A percentile compares a stretch with the other conserved stretches of the same genome.
Evolutionary conservation across 139 green algal species (phyloP).

Genomic region (Diplosphaera chodatii): DNA sequence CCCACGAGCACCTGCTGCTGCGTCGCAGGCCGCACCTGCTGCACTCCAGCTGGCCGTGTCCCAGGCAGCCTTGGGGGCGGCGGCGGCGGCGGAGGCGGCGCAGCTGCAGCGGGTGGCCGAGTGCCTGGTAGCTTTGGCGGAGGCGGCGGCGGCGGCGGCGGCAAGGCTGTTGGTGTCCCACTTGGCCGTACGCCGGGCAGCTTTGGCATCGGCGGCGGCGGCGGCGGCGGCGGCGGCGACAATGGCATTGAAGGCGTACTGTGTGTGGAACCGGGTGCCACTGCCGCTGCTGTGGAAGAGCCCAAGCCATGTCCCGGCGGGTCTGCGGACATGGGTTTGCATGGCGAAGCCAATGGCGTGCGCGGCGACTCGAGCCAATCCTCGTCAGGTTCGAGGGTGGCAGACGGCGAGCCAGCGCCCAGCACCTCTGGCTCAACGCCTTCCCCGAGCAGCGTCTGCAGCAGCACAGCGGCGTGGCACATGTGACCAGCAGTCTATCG

Average conservation of each 20-base stretch:
- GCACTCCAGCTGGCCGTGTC: neutral
- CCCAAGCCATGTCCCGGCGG: too few species aligned
- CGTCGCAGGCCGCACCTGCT: too few species aligned
- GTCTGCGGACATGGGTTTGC: too few species aligned
- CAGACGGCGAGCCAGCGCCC: neutral
- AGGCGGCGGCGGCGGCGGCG: constrained; percentile 9
- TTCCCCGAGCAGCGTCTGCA: constrained; percentile 19
- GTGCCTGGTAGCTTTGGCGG: neutral
- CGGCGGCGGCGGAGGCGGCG: neutral
- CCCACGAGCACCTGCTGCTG: too few species aligned
- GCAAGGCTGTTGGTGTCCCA: neutral
- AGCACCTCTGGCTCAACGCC: neutral
- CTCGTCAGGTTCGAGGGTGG: neutral
- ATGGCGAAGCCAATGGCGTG: neutral
- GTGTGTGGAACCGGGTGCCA: too few species aligned
- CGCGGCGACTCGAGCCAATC: neutral
- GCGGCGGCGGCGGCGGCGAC: constrained; percentile 3
- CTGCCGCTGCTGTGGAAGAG: too few species aligned
- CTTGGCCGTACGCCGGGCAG: neutral
- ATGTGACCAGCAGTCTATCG: too few species aligned
- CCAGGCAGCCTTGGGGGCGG: neutral
- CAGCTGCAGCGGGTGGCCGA: neutral
- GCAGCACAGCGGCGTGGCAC: too few species aligned
- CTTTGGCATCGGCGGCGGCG: neutral
- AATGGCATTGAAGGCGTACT: too few species aligned